These are phyloP conservation scores for Chrysoporthe deuterocubensis DNA, from an alignment of 2,329 filamentous ascomycete species.

Conservation along the genomic window DNA sequence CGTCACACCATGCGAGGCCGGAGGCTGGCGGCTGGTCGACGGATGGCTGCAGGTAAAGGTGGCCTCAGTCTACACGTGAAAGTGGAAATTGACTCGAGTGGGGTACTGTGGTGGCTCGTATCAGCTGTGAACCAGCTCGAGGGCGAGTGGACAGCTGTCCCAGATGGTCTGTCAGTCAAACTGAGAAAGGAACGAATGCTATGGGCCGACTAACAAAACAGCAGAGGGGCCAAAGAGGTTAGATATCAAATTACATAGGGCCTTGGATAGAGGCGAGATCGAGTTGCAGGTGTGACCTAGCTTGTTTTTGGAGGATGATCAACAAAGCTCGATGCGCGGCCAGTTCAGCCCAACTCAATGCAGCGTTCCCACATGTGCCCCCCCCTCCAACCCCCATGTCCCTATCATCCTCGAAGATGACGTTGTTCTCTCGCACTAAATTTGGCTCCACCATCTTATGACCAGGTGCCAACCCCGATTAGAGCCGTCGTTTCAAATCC, in stretches of 20 bases:
- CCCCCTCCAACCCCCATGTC: background rate
- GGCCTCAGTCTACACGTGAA: constrained; percentile 25
- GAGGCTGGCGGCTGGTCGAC: background rate
- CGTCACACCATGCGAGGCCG: background rate
- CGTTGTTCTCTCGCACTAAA: constrained; percentile 21
- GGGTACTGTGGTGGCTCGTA: background rate
- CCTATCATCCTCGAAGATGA: constrained; percentile 18
- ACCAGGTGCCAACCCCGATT: constrained; percentile 9
- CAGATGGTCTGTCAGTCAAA: background rate
- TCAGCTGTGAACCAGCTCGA: background rate
- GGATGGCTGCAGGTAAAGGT: constrained; percentile 12
- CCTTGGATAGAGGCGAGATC: background rate
- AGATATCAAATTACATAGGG: background rate
- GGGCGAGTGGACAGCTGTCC: background rate
- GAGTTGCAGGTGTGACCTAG: background rate
- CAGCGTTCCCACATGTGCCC: too few relatives aligned
- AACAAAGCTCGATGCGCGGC: background rate
- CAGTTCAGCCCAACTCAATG: too few relatives aligned
- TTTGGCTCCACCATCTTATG: constrained; percentile 13
- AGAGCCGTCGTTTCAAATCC: background rate
- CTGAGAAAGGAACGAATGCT: background rate
- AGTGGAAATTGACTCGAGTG: constrained; percentile 13
- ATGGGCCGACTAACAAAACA: background rate
- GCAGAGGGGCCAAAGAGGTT: background rate
- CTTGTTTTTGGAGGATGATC: constrained; percentile 1